A percentile compares a stretch with the other conserved stretches of the same genome.
Conservation (phyloP, 805 yeast species). For the Candida boleticola region DNA sequence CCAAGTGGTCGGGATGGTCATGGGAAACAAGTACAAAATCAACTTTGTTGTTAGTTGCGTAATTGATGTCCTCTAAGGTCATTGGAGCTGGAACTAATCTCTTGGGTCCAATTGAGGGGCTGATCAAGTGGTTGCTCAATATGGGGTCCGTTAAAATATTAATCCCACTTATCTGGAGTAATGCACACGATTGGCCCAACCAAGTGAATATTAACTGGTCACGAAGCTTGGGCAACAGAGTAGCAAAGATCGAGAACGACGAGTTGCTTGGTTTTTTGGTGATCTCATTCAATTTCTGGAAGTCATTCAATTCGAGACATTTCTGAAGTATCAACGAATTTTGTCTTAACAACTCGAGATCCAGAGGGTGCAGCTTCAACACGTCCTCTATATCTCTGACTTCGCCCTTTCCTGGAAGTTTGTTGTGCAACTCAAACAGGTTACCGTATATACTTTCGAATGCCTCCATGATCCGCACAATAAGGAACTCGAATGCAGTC, state of each 20-base stretch:
- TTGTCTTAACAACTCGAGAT: slow-evolving; percentile 41
- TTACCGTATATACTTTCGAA: slow-evolving; percentile 52
- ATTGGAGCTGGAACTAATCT: slow-evolving; percentile 81
- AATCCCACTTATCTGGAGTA: slow-evolving; percentile 67
- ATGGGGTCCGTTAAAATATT: slow-evolving; percentile 85
- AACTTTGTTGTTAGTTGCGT: slow-evolving; percentile 52
- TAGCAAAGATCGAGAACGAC: slow-evolving; percentile 7
- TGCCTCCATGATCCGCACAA: slow-evolving; percentile 69
- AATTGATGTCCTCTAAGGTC: slow-evolving; percentile 49
- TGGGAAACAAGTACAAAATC: slow-evolving; percentile 82
- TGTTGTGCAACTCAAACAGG: slow-evolving; percentile 34
- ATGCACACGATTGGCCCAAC: slow-evolving; percentile 91
- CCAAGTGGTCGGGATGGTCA: slow-evolving; percentile 95
- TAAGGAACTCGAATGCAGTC: slow-evolving; percentile 80
- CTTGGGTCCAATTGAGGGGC: slow-evolving; percentile 71
- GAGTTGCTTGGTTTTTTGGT: slow-evolving; percentile 3
- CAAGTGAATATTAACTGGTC: slow-evolving; percentile 72
- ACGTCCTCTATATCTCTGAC: slow-evolving; percentile 47
- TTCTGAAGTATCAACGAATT: slow-evolving; percentile 29
- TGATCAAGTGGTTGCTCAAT: slow-evolving; percentile 63
- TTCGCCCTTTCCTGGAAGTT: slow-evolving; percentile 53
- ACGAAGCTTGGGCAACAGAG: slow-evolving; percentile 26
- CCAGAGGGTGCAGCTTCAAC: slow-evolving; percentile 63
- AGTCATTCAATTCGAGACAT: slow-evolving; percentile 21
- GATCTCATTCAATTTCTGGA: slow-evolving; percentile 10